phyloP scores from a whole-genome alignment of 2,329 filamentous ascomycete species.

The Arthroderma uncinatum region DNA sequence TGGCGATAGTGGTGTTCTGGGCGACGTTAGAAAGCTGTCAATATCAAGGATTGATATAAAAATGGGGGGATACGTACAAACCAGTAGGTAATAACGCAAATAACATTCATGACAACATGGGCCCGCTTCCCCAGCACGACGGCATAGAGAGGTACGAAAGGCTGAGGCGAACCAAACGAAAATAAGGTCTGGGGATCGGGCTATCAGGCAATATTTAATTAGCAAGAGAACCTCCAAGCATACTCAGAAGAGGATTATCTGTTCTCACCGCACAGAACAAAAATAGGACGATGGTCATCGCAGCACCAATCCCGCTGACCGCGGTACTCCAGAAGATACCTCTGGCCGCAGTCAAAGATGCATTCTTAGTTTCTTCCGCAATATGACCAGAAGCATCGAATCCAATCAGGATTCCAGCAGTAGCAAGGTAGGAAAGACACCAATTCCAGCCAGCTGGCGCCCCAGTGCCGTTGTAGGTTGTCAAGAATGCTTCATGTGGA shows the following conservation, averaged over 20 bases:
- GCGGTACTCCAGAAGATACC: constrained; percentile 53
- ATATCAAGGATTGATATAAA: no score
- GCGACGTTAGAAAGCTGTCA: background rate
- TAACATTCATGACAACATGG: constrained; percentile 51
- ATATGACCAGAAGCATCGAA: constrained; percentile 53
- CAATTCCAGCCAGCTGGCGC: constrained; percentile 51
- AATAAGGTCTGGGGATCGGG: constrained; percentile 45
- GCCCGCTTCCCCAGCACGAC: constrained; percentile 45
- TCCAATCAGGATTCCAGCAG: constrained; percentile 49
- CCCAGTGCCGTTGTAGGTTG: constrained; percentile 48
- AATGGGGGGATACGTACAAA: constrained; percentile 37
- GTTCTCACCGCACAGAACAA: constrained; percentile 44
- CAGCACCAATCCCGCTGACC: constrained; percentile 45
- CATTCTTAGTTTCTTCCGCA: constrained; percentile 51
- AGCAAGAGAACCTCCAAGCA: background rate
- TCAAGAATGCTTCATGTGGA: constrained; percentile 48
- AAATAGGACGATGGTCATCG: constrained; percentile 47
- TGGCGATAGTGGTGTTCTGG: constrained; percentile 48
- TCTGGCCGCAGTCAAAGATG: constrained; percentile 43
- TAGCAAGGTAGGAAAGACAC: constrained; percentile 51
- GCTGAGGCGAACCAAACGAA: constrained; percentile 45
- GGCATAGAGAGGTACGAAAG: constrained; percentile 49
- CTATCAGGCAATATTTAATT: constrained; percentile 21
- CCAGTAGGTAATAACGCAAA: constrained; percentile 42
- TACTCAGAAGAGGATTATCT: background rate